These are phyloP conservation scores for Knufia fluminis DNA, from an alignment of 2,329 filamentous ascomycete species.

Conservation along the genomic window DNA sequence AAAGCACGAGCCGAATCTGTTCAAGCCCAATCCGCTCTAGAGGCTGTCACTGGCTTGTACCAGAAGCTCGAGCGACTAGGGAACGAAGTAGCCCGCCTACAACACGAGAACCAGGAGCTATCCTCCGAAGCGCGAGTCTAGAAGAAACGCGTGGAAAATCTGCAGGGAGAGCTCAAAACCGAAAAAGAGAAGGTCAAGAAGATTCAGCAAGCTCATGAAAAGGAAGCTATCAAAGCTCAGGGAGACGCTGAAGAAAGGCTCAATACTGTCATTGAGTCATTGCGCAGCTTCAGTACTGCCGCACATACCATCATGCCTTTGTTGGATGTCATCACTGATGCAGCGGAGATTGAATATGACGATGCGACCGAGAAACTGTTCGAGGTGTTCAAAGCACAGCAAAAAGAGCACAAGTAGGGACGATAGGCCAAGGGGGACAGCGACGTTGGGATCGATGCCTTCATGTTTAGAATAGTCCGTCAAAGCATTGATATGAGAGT, in stretches of 20 bases:
- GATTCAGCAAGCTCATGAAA: not conserved
- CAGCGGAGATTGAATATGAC: slow-evolving; percentile 7
- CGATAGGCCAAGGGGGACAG: not conserved
- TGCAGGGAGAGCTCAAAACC: slow-evolving; percentile 6
- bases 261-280: not conserved
- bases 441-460: not conserved
- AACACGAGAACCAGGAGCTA: not conserved
- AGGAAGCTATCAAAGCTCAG: not conserved
- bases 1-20: not conserved
- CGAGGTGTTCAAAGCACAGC: not conserved
- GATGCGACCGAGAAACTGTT: slow-evolving; percentile 7
- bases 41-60: slow-evolving; percentile 6
- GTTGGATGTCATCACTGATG: slow-evolving; percentile 6
- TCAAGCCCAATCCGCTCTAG: not conserved
- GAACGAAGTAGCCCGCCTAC: not conserved
- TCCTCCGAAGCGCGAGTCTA: not conserved
- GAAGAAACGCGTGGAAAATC: not conserved
- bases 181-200: slow-evolving; percentile 7
- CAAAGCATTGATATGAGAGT: too few relatives aligned
- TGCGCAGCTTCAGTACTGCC: slow-evolving; percentile 6
- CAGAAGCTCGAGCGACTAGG: slow-evolving; percentile 5
- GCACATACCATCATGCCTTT: slow-evolving; percentile 8
- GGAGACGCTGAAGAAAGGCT: not conserved
- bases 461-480: not conserved
- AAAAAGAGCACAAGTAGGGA: not conserved